Evolutionary conservation across 78 protist genomes (phyloP), one percentile per base, ranked within the genome.

Genomic region (Dictyostelium capitatum): DNA sequence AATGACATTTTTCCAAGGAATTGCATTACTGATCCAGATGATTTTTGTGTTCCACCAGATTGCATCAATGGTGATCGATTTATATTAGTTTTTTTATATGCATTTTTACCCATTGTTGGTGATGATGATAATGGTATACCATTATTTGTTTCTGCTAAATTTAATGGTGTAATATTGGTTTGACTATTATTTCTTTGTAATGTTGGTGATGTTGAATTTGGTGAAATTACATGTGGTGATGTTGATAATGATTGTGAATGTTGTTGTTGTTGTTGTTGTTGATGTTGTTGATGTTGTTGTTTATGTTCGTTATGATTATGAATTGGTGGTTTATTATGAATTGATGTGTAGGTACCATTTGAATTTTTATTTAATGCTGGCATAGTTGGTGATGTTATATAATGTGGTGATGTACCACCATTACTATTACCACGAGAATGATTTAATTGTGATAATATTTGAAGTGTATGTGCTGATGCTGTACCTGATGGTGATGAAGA

Each of bases 1-100:
- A 85, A 25, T 43, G 57, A 28, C 73, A 85, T 51, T 48, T 85
- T 85, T 28, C 92, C 92, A 5, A 85, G 32, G 32, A 85, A 85
- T 43, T 75, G 50, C 92, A 75, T 85, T 8, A 85, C 78, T 15
- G 41, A 50, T 15, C 90, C 80, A 15, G 80, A 12, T 0, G 54
- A 47, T 46, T n/a, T 10, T 47, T 74, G 59, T 54, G 50, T 77
- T 9, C 11, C 19, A 25, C 70, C 37, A 23, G 70, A 57, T n/a
- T 23, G 23, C 87, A 80, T 62, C 25, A 46, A 54, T 51, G 90
- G 90, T 82, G 90, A 82, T 59, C 72, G 17, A 65, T 54, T 43
- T 15, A 59, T 12, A n/a, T 14, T 78, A 19, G 57, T 47, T 79
- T 23, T 19, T 30, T 53, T 50, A 11, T 46, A 56, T 20, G 41